Base-by-base conservation (phyloP, 768 basidiomycete genomes). In the Infundibulicybe gibba region DNA sequence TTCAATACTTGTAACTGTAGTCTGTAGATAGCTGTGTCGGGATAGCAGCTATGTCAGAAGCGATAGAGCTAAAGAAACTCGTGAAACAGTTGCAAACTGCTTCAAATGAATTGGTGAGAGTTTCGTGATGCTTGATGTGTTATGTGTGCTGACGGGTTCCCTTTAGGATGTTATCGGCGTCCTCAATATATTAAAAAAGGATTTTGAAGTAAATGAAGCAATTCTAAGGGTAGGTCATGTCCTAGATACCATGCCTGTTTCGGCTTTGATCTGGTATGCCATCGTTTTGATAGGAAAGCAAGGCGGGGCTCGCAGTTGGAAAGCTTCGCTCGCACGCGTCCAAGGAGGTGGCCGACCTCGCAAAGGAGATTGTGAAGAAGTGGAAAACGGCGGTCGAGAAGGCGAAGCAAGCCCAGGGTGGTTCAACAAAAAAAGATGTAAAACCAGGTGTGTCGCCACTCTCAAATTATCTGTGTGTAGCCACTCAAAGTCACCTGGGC, bases 321-420 rank as follows among this genome's bases (percentile, higher is more conserved):
- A 94, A 94, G 69, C 76, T 94, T 14, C 80, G 93, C 40, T 74
- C 76, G 25, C 86, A 93, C 64, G 69, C 77, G 1, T 70, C 77
- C 11, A 89, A 86, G 57, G 76, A 83, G 10, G 83, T 97, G 8
- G 63, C 90, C 6, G 87, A 90, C 53, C 70, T 89, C 5, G 90
- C 94, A 14, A 95, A 94, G 64, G 91, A 92, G 54, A 72, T 94
- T 39, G 94, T 97, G 41, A 90, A 84, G 66, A 87, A 85, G 58
- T 97, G 93, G 93, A 94, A 94, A 67, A 77, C 70, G 25, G 85
- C 86, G 50, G 94, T 95, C 31, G 91, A 93, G 49, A 83, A 81
- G 57, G 79, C 77, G 0, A 80, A 81, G 49, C 64, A 68, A 6
- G 61, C 54, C 6, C 53, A 53, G 34, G 54, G 49, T 31, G 33